Percentiles rank a stretch among this genome's conserved stretches.
Conservation (phyloP, 768 basidiomycete species). For the Termitomyces sp. region DNA sequence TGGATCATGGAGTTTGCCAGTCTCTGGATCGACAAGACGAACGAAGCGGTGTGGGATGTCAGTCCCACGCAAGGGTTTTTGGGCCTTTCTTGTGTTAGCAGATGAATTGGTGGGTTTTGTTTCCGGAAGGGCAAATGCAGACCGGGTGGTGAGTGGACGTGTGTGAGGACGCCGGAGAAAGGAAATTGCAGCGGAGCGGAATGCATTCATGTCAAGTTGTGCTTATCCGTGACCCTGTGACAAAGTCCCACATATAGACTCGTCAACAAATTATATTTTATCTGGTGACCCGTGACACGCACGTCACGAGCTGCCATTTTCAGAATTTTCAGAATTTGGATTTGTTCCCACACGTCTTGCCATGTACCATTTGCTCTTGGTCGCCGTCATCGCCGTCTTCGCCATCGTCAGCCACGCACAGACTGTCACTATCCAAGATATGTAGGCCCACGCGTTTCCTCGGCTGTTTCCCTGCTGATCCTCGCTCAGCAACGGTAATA, state of each 20-base stretch:
- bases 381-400: slow-evolving; percentile 18
- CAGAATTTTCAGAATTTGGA: not conserved
- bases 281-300: no score
- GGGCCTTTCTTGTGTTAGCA: not conserved
- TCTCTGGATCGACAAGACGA: slow-evolving; percentile 42
- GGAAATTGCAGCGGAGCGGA: slow-evolving; percentile 22
- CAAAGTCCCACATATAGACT: not conserved
- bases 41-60: slow-evolving; percentile 40
- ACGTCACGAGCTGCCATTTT: not conserved
- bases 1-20: slow-evolving; percentile 30
- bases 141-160: not conserved
- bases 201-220: slow-evolving; percentile 13
- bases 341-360: slow-evolving; percentile 7
- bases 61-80: slow-evolving; percentile 24
- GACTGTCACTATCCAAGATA: slow-evolving; percentile 40
- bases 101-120: slow-evolving; percentile 2
- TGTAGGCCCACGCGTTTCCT: slow-evolving; percentile 29
- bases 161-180: slow-evolving; percentile 6
- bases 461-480: not conserved
- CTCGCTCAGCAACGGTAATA: slow-evolving; percentile 34
- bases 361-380: slow-evolving; percentile 13
- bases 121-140: not conserved
- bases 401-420: slow-evolving; percentile 31
- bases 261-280: no score
- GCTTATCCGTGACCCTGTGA: not conserved